phyloP scores from a whole-genome alignment of 495 filamentous ascomycete genomes.

The Daldinia vernicosa region DNA sequence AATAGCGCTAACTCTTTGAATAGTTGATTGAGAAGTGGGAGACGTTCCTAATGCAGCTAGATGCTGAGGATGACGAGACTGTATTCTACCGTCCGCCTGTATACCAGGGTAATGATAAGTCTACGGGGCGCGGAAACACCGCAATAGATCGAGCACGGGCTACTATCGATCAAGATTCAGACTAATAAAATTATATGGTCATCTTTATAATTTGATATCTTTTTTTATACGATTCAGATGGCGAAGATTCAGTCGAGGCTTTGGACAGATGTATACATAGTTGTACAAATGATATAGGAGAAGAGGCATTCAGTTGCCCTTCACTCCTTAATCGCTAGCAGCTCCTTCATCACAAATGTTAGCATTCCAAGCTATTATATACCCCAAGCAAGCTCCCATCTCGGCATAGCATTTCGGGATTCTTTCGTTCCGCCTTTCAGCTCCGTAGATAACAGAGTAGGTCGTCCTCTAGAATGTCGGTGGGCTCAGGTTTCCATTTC shows the following conservation, averaged over 20 bases:
- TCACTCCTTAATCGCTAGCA: slow-evolving; percentile 43
- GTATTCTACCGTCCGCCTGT: slow-evolving; percentile 75
- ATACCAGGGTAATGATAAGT: slow-evolving; percentile 52
- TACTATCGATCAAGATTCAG: slow-evolving; percentile 61
- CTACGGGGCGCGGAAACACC: slow-evolving; percentile 53
- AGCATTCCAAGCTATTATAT: neutral
- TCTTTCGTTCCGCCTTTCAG: neutral
- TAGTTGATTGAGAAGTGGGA: slow-evolving; percentile 99
- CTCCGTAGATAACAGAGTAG: slow-evolving; percentile 1
- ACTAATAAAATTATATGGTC: slow-evolving; percentile 44
- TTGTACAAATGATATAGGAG: slow-evolving; percentile 45
- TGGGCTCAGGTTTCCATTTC: no score
- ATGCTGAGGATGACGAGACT: slow-evolving; percentile 87
- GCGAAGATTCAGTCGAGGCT: slow-evolving; percentile 18
- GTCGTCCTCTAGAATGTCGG: neutral
- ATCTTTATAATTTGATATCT: slow-evolving; percentile 30
- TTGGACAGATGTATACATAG: slow-evolving; percentile 36
- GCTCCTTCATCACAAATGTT: slow-evolving; percentile 14
- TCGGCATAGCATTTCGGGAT: neutral
- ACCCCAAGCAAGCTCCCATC: neutral
- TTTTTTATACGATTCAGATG: slow-evolving; percentile 23
- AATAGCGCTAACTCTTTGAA: slow-evolving; percentile 26
- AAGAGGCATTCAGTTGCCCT: slow-evolving; percentile 32
- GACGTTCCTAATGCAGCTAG: slow-evolving; percentile 93
- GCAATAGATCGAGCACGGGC: slow-evolving; percentile 60